Percentiles rank a stretch among this genome's conserved stretches.
phyloP scores from a whole-genome alignment of 2,329 filamentous ascomycete genomes.

The Diaporthe vaccinii region DNA sequence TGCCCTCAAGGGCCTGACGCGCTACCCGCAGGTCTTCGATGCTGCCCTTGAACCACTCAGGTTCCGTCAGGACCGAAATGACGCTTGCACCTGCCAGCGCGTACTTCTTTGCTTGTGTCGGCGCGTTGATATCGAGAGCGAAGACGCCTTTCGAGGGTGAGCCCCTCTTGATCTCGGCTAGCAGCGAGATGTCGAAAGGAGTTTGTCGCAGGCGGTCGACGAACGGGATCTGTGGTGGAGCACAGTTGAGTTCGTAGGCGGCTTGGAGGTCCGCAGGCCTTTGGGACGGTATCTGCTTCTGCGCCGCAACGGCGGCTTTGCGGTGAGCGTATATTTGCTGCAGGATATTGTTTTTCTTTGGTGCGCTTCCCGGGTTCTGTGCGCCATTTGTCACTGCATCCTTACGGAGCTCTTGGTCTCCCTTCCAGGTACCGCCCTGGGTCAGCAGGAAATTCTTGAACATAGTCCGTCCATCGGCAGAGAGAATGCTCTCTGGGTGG shows the following conservation, averaged over 20 bases:
- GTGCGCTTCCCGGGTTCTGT: not conserved
- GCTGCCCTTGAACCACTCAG: conserved; percentile 98
- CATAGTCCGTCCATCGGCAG: conserved; percentile 89
- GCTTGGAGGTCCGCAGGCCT: conserved; percentile 87
- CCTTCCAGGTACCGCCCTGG: conserved; percentile 91
- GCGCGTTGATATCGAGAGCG: conserved; percentile 87
- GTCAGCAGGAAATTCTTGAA: conserved; percentile 91
- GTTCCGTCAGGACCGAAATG: conserved; percentile 98
- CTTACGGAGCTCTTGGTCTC: conserved; percentile 74
- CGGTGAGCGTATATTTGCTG: conserved; percentile 91
- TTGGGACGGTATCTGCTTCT: conserved; percentile 89
- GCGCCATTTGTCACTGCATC: conserved; percentile 48
- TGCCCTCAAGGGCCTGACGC: conserved; percentile 87
- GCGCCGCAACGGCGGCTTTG: conserved; percentile 79
- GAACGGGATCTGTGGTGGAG: conserved; percentile 87
- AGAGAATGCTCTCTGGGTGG: conserved; percentile 96
- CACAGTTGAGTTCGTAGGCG: conserved; percentile 85
- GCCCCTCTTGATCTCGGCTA: conserved; percentile 97
- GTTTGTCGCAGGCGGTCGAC: conserved; percentile 83
- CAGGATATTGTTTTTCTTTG: conserved; percentile 81
- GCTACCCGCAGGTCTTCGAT: conserved; percentile 93
- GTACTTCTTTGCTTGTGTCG: conserved; percentile 90
- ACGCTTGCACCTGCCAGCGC: conserved; percentile 95
- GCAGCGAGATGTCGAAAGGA: conserved; percentile 88
- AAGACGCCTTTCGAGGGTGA: conserved; percentile 98